Evolutionary conservation across 2,329 filamentous ascomycete genomes (phyloP), one percentile per base, ranked within the genome.

Genomic region (Phyllosticta paracitricarpa): DNA sequence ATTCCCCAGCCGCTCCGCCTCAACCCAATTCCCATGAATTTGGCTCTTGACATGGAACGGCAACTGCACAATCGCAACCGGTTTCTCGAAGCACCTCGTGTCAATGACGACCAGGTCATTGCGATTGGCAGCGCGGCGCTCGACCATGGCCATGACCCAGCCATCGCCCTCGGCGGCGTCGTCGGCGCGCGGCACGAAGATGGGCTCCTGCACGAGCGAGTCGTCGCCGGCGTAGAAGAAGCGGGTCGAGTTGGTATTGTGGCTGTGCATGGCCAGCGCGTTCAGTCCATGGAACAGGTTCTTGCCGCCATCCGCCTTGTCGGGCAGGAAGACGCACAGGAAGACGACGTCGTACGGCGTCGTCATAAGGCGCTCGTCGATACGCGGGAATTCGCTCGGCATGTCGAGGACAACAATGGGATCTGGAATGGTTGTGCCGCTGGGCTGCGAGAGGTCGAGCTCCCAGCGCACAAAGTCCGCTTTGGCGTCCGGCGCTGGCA

Each of bases 121-220:
- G 24, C 68, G 63, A 51, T 71, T 70, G 2, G 53, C 56, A 1
- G 51, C 57, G 14, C 56, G 52, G 2, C 65, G 73, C 64, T 79
- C 79, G 51, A 78, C 68, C 57, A 79, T 71, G n/a, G 76, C 73
- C 54, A 77, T 71, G 25, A 80, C 65, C 63, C 78, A 81, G 1
- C 80, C 79, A 63, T 82, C 78, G 0, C 77, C 79, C 64, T 82
- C 78, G 1, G 61, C 68, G 1, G 72, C 74, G 30, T 72, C 71
- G 3, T 73, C 69, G 0, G 66, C 66, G n/a, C 71, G 68, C 2
- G 79, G 79, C 25, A 82, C 76, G 63, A 82, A 82, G 0, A 78
- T 74, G 0, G 80, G 80, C 65, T 82, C 80, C 64, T 82, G 79
- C 62, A 80, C 76, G 0, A 76, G 75, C 14, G 71, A 68, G 14